phyloP scores from a whole-genome alignment of 495 filamentous ascomycete species.

The Neurospora tetrasperma region DNA sequence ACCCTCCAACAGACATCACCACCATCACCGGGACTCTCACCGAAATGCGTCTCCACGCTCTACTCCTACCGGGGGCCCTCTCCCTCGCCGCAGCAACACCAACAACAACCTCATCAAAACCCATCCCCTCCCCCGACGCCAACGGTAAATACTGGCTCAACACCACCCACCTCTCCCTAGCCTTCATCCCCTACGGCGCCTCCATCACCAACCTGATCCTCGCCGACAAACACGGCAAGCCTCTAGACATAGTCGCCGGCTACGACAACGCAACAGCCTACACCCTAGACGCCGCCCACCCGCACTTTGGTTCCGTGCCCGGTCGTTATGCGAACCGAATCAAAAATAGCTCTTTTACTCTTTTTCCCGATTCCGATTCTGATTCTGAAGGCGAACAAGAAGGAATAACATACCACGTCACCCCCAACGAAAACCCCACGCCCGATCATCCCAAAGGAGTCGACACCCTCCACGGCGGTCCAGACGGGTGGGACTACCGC shows the following conservation, averaged over 20 bases:
- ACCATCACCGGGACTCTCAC: background rate
- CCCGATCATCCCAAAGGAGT: conserved; percentile 35
- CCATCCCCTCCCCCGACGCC: conserved; percentile 25
- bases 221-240: conserved; percentile 55
- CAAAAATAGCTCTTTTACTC: conserved; percentile 64
- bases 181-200: conserved; percentile 72
- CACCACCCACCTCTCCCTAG: conserved; percentile 59
- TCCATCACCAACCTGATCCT: conserved; percentile 65
- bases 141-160: conserved; percentile 61
- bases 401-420: conserved; percentile 45
- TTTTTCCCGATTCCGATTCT: background rate
- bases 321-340: conserved; percentile 83
- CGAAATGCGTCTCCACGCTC: conserved; percentile 14
- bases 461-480: conserved; percentile 75
- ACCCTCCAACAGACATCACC: background rate
- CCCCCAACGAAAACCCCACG: conserved; percentile 59
- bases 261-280: conserved; percentile 73
- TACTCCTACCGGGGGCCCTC: conserved; percentile 12
- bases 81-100: conserved; percentile 10
- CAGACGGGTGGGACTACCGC: conserved; percentile 68
- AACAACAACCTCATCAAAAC: conserved; percentile 2
- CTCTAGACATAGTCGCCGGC: conserved; percentile 61
- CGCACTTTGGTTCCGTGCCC: conserved; percentile 66
- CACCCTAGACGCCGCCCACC: conserved; percentile 53
- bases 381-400: conserved; percentile 41